These are phyloP conservation scores for Leishmania guyanensis DNA, from an alignment of 208 protist species.

Conservation along the genomic window DNA sequence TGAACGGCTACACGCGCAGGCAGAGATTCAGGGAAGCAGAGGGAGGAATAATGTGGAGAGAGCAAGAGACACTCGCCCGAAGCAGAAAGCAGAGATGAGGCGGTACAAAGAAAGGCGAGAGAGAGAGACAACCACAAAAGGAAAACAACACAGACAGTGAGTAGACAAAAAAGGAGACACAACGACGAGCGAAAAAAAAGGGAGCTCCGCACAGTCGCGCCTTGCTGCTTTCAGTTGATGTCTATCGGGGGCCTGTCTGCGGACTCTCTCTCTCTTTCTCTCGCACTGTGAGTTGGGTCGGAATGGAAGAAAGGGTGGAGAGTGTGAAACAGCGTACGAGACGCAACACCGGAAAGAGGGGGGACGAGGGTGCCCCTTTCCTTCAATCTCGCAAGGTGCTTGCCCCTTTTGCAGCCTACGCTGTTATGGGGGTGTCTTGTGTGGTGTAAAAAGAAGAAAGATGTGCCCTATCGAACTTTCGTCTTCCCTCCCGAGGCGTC, in stretches of 20 bases:
- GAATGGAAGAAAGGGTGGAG: not conserved
- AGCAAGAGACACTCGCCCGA: not conserved
- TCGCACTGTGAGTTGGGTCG: not conserved
- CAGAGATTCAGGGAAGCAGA: not conserved
- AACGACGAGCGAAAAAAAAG: constrained; percentile 5
- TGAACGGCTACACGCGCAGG: not conserved
- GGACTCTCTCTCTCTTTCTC: not conserved
- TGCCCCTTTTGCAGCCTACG: not conserved
- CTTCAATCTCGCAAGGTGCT: not conserved
- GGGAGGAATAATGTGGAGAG: not conserved
- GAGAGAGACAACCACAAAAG: not conserved
- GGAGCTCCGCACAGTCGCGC: not conserved
- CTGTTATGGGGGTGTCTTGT: not conserved
- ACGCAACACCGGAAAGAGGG: not conserved
- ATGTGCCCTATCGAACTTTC: not conserved
- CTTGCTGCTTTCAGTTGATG: not conserved
- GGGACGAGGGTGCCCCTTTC: not conserved
- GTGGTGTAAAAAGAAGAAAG: not conserved
- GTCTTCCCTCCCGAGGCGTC: not conserved
- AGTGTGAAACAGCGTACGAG: not conserved
- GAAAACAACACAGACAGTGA: not conserved
- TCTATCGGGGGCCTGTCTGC: not conserved
- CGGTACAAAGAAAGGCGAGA: not conserved
- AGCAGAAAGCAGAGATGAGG: not conserved
- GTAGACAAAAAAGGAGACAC: not conserved